Conservation (phyloP, 2,329 filamentous ascomycete genomes). For the Bipolaris zeicola region DNA sequence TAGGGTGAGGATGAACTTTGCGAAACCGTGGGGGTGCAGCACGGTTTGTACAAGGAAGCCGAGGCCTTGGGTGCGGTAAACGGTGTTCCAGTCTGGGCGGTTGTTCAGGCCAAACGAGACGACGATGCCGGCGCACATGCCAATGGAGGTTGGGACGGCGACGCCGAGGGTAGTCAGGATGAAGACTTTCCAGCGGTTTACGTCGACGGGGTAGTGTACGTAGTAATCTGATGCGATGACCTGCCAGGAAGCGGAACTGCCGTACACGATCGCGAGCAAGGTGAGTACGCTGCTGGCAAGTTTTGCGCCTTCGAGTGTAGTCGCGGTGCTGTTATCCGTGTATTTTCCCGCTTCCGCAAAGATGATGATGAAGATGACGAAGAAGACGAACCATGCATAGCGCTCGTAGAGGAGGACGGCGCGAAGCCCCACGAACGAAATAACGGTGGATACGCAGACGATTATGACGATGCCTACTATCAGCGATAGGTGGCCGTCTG, state of each 20-base stretch:
- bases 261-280: slow-evolving; percentile 42
- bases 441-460: slow-evolving; percentile 44
- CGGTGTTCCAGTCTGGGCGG: slow-evolving; percentile 46
- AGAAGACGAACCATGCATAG: slow-evolving; percentile 56
- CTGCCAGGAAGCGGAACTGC: slow-evolving; percentile 50
- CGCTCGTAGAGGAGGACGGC: slow-evolving; percentile 56
- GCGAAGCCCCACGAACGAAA: slow-evolving; percentile 51
- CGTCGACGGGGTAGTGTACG: slow-evolving; percentile 50
- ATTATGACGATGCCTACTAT: slow-evolving; percentile 54
- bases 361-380: slow-evolving; percentile 56
- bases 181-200: slow-evolving; percentile 49
- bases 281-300: slow-evolving; percentile 40
- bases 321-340: slow-evolving; percentile 48
- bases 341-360: slow-evolving; percentile 55
- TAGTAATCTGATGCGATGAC: slow-evolving; percentile 54
- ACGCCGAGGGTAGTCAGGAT: slow-evolving; percentile 52
- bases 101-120: slow-evolving; percentile 46
- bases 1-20: slow-evolving; percentile 55
- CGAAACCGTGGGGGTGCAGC: slow-evolving; percentile 55
- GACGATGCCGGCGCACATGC: slow-evolving; percentile 53
- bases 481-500: slow-evolving; percentile 52
- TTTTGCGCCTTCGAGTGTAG: slow-evolving; percentile 39
- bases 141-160: slow-evolving; percentile 51
- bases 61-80: slow-evolving; percentile 52
- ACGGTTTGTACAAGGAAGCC: slow-evolving; percentile 56